Percentiles rank a stretch among this genome's conserved stretches.
Conservation (phyloP, 2,329 filamentous ascomycete genomes). For the Scleromitrula shiraiana region DNA sequence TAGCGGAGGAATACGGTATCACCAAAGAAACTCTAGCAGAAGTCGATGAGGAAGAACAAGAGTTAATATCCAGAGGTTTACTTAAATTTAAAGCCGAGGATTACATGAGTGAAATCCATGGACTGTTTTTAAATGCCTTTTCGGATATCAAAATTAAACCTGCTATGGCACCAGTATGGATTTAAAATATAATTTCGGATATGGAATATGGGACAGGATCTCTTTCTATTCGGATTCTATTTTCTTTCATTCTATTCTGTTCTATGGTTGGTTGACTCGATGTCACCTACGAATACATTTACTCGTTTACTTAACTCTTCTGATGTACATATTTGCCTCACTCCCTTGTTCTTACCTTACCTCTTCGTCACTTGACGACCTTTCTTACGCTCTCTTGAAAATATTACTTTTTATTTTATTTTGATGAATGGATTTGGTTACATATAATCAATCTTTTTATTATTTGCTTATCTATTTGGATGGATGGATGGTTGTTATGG, state of each 20-base stretch:
- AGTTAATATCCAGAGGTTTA: conserved; percentile 62
- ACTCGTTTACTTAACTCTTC: neutral
- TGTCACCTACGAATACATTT: no score
- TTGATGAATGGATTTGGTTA: neutral
- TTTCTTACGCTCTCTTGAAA: conserved; percentile 8
- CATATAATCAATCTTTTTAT: neutral
- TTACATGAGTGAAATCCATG: conserved; percentile 74
- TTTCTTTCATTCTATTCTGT: neutral
- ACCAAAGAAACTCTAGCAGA: conserved; percentile 45
- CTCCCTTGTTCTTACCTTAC: no score
- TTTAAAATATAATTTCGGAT: conserved; percentile 20
- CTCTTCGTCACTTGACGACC: conserved; percentile 6
- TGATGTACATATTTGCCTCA: conserved; percentile 6
- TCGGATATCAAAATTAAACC: conserved; percentile 18
- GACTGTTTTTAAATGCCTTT: conserved; percentile 37
- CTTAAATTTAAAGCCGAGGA: conserved; percentile 70
- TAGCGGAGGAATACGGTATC: conserved; percentile 78
- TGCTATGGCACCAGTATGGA: conserved; percentile 24
- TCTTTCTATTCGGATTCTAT: conserved; percentile 7
- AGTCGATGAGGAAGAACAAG: conserved; percentile 65
- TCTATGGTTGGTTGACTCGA: neutral
- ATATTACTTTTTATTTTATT: neutral
- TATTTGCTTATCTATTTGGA: neutral
- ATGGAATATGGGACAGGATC: conserved; percentile 22
- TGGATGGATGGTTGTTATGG: no score